Percentiles rank a stretch among this genome's conserved stretches.
phyloP scores from a whole-genome alignment of 208 protist genomes.

The Wallacemonas collosoma region DNA sequence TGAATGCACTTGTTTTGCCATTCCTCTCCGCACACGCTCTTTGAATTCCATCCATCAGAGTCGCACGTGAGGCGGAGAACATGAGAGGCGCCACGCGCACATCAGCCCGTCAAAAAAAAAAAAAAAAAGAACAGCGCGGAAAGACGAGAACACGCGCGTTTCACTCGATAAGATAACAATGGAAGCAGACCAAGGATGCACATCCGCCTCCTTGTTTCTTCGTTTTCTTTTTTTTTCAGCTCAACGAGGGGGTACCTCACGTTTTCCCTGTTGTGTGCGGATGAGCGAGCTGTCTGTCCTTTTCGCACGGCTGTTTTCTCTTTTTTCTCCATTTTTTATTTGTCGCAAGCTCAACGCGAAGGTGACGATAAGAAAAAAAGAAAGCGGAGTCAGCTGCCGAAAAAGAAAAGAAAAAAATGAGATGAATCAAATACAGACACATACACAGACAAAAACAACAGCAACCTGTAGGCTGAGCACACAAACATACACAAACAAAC shows the following conservation, averaged over 20 bases:
- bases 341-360: too few relatives aligned
- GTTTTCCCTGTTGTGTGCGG: background rate
- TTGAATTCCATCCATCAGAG: too few relatives aligned
- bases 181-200: constrained; percentile 13
- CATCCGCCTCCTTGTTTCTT: constrained; percentile 2
- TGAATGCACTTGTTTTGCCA: too few relatives aligned
- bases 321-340: background rate
- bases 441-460: background rate
- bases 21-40: too few relatives aligned
- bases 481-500: constrained; percentile 1
- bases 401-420: background rate
- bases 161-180: constrained; percentile 8
- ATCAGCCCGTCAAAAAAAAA: background rate
- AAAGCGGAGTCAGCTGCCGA: too few relatives aligned
- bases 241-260: background rate
- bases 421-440: background rate
- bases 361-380: too few relatives aligned
- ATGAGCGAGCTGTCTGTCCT: too few relatives aligned
- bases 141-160: background rate
- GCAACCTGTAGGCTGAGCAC: background rate
- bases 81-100: background rate
- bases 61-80: too few relatives aligned
- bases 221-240: background rate
- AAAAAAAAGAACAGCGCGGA: constrained; percentile 12
- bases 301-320: background rate